Percentiles rank a stretch among this genome's conserved stretches.
These are phyloP conservation scores for Rutstroemia sp. DNA, from an alignment of 2,329 filamentous ascomycete genomes.

Conservation along the genomic window DNA sequence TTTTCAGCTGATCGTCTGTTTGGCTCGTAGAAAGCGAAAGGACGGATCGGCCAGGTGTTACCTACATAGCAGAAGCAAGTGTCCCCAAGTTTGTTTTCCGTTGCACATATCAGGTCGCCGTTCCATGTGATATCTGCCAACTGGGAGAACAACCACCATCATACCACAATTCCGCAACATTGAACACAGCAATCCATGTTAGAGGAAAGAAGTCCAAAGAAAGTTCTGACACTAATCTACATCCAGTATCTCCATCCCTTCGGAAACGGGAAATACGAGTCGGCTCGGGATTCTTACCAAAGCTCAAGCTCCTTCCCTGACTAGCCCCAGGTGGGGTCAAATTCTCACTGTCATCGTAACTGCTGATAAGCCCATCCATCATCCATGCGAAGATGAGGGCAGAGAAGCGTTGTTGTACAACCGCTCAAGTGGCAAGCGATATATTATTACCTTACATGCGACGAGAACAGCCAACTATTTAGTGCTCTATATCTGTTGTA, in stretches of 20 bases:
- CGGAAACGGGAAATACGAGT: neutral
- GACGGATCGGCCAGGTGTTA: too few species aligned
- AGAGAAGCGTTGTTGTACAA: slow-evolving; percentile 6
- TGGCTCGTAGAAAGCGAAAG: too few species aligned
- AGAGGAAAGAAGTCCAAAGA: neutral
- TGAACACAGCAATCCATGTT: neutral
- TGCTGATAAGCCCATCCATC: neutral
- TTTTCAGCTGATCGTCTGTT: too few species aligned
- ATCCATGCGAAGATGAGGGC: neutral
- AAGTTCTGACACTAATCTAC: neutral
- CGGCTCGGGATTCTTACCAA: neutral
- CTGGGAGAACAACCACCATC: too few species aligned
- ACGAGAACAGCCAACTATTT: slow-evolving; percentile 2
- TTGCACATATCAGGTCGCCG: too few species aligned
- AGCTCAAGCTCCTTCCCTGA: neutral
- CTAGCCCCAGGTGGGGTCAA: neutral
- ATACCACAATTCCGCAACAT: too few species aligned
- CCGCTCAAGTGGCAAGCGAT: neutral
- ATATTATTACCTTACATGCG: slow-evolving; percentile 1
- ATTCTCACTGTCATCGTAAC: neutral
- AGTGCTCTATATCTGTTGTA: neutral
- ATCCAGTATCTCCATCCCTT: neutral
- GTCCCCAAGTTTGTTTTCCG: too few species aligned
- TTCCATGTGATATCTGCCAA: too few species aligned
- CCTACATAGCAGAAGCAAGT: too few species aligned